A percentile compares a stretch with the other conserved stretches of the same genome.
phyloP scores from a whole-genome alignment of 768 basidiomycete species.

The Kwoniella dejecticola region DNA sequence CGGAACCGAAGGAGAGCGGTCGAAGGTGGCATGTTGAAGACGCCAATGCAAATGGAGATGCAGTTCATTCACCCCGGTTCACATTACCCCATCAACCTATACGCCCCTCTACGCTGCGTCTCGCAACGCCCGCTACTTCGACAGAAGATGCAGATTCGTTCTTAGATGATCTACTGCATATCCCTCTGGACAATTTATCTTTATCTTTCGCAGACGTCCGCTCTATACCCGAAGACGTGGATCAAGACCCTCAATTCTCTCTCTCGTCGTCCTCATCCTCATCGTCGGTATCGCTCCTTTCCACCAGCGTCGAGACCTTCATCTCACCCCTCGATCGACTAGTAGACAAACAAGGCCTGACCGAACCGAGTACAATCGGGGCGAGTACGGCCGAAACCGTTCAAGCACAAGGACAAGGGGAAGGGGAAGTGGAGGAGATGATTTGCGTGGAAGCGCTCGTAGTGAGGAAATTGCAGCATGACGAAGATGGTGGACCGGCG shows the following conservation, averaged over 20 bases:
- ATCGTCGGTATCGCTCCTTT: neutral
- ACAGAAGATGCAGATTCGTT: constrained; percentile 18
- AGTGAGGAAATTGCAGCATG: constrained; percentile 43
- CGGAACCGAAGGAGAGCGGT: no score
- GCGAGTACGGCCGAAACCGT: neutral
- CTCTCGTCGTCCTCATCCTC: neutral
- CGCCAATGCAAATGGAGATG: no score
- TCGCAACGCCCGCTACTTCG: constrained; percentile 24
- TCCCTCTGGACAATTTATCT: constrained; percentile 50
- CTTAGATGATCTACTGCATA: constrained; percentile 38
- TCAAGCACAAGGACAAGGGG: neutral
- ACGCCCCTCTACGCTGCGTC: constrained; percentile 38
- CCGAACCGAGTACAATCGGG: neutral
- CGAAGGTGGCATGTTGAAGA: no score
- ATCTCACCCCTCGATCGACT: neutral
- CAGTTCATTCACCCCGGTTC: neutral
- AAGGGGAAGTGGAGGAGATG: constrained; percentile 23
- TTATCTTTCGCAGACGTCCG: constrained; percentile 50
- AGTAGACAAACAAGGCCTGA: neutral
- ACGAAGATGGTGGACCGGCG: constrained; percentile 10
- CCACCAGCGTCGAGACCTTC: neutral
- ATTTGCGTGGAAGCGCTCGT: constrained; percentile 55
- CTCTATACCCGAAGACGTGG: constrained; percentile 21
- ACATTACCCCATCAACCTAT: constrained; percentile 31
- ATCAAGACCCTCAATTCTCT: neutral